Evolutionary conservation across 139 green algal genomes (phyloP), one percentile per base, ranked within the genome.

Genomic region (Chlamydomonas sphaeroides): DNA sequence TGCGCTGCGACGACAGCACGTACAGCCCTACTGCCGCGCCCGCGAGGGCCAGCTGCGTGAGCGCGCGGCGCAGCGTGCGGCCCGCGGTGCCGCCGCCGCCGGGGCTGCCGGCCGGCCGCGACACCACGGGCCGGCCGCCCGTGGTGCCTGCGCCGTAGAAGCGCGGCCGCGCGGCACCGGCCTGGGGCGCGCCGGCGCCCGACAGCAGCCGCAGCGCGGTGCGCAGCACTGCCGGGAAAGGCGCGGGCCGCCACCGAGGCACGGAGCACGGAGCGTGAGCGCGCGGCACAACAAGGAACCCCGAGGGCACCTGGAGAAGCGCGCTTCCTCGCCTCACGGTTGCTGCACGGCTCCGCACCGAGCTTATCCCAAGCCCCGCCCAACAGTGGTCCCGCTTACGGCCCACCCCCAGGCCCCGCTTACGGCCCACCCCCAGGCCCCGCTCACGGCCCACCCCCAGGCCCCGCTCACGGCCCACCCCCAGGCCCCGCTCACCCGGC

Each of bases 61-160:
- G 76, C 45, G 23, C 3, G 8, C 63, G 63, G 2, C 39, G 23
- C 25, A 35, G 26, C 14, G 5, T 25, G 35, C 35, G 2, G 1
- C 35, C 18, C 5, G n/a, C 74, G 5, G n/a, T 41, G 14, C 61
- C 49, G 61, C n/a, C 41, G 3, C 39, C 30, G 42, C 20, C 41
- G 32, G 5, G 2, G 42, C 20, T 33, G 56, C 53, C 38, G 5
- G 15, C 45, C 33, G n/a, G 18, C 1, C n/a, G 20, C 39, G 30
- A n/a, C 10, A 25, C n/a, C 41, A 83, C 63, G 33, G 76, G 76
- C 32, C 62, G 62, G 45, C 76, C 76, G 62, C 62, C 65, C 20
- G 28, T 35, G 21, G 76, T 83, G 33, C 76, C 76, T 26, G 76
- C 63, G 61, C 76, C 76, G 45, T 73, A 83, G 45, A 83, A 65